A percentile compares a stretch with the other conserved stretches of the same genome.
phyloP scores from a whole-genome alignment of 495 filamentous ascomycete species.

The Pyrenopolyporus hunteri region DNA sequence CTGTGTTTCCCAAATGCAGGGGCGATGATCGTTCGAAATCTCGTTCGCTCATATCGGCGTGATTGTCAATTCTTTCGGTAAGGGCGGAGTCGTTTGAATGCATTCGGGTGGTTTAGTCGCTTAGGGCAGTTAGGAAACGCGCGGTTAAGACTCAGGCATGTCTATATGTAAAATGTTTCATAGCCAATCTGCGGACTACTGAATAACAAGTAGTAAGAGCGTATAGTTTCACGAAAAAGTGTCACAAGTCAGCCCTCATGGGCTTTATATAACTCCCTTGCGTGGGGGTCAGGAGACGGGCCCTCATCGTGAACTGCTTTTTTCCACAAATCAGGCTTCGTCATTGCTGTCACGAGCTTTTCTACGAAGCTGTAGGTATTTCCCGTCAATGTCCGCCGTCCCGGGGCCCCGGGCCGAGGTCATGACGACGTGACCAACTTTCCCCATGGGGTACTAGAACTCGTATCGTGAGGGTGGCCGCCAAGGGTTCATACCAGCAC shows the following conservation, averaged over 20 bases:
- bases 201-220: neutral
- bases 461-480: conserved; percentile 6
- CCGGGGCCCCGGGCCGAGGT: conserved; percentile 5
- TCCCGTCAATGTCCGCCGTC: neutral
- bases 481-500: no score
- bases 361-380: conserved; percentile 6
- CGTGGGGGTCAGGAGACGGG: conserved; percentile 24
- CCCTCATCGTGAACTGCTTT: conserved; percentile 6
- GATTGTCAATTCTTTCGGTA: neutral
- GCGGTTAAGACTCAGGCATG: no score
- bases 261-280: conserved; percentile 16
- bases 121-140: no score
- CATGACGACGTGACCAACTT: neutral
- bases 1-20: neutral
- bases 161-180: no score
- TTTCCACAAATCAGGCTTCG: conserved; percentile 27
- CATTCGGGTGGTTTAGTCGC: neutral
- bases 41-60: neutral
- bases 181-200: no score
- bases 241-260: neutral
- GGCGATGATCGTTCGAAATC: neutral
- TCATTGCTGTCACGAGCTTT: conserved; percentile 15
- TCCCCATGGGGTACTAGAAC: conserved; percentile 10
- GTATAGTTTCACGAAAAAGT: neutral
- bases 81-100: neutral